phyloP scores from a whole-genome alignment of 2,329 filamentous ascomycete genomes.

The Diplocarpon mali region DNA sequence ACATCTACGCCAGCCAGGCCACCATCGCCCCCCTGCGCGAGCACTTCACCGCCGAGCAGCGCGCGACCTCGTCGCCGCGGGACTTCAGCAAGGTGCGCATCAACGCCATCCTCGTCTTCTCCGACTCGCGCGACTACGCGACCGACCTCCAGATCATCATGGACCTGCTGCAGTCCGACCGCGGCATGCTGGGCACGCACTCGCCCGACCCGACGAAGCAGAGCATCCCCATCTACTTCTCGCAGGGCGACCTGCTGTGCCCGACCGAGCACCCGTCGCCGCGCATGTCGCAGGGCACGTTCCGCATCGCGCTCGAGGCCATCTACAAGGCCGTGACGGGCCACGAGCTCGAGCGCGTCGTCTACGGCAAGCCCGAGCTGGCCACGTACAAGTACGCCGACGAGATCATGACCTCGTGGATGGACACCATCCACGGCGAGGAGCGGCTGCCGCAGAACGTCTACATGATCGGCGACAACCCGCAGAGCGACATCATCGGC shows the following conservation, averaged over 20 bases:
- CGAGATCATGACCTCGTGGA: conserved; percentile 61
- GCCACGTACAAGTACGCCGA: conserved; percentile 74
- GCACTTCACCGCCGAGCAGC: conserved; percentile 56
- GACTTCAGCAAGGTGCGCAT: conserved; percentile 65
- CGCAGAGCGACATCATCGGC: conserved; percentile 61
- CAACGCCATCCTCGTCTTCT: conserved; percentile 65
- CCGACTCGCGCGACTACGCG: conserved; percentile 62
- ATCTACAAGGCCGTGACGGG: conserved; percentile 63
- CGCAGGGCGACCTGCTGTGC: conserved; percentile 53
- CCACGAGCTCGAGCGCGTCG: conserved; percentile 60
- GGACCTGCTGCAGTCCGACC: conserved; percentile 57
- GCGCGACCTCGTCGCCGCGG: conserved; percentile 53
- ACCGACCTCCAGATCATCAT: conserved; percentile 70
- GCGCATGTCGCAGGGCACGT: conserved; percentile 63
- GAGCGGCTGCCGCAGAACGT: conserved; percentile 57
- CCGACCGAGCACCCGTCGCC: conserved; percentile 54
- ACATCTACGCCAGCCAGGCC: conserved; percentile 59
- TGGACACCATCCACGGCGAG: conserved; percentile 65
- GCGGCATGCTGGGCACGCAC: conserved; percentile 53
- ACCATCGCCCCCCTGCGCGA: conserved; percentile 57
- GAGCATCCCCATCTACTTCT: conserved; percentile 67
- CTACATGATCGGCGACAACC: conserved; percentile 71
- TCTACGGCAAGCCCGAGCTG: conserved; percentile 64
- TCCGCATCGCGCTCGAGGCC: conserved; percentile 62
- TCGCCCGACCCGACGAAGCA: conserved; percentile 54